Evolutionary conservation across 805 yeast genomes (phyloP), one percentile per base, ranked within the genome.

Genomic region (Saturnispora zaruensis): DNA sequence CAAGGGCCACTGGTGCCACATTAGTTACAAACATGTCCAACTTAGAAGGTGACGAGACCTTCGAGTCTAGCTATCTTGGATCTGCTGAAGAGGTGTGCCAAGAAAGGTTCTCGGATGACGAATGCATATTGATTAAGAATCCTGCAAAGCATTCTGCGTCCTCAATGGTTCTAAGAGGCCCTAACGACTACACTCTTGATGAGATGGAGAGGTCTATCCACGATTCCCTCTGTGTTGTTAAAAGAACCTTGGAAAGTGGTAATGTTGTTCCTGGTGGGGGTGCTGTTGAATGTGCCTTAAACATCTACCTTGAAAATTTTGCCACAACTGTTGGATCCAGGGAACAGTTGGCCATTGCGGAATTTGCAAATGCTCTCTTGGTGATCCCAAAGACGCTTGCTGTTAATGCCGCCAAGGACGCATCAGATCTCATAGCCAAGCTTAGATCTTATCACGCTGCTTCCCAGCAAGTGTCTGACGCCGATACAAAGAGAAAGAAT

Each of bases 211-310:
- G 99, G 69, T 89, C 98, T 0, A 68, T 95, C 53, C 97, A 88
- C 63, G 99, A 93, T 66, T 87, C 98, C 2, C 74, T 93, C 56
- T 82, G 88, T 42, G 99, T 93, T 34, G 96, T 93, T 34, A 93
- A 93, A 73, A 82, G 99, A 65, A 89, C 98, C 11, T 76, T 95
- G 57, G 99, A 93, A 69, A 81, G 91, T 61, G 98, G 97, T 20
- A 71, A 78, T 57, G 90, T 95, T 51, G 99, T 93, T 5, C 98
- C 99, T 41, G 99, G 99, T 54, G 99, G 99, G 57, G 99, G 99
- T 53, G 95, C 96, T n/a, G 99, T 93, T 33, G 99, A 93, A 71
- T 77, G 96, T 46, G 98, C 98, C 2, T 76, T 93, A 63, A 90
- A 89, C 71, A 89, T 93, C 48, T 93, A 87, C 66, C 74, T 93